Base-by-base conservation (phyloP, 2,329 filamentous ascomycete species). In the Cordyceps pruinosa region DNA sequence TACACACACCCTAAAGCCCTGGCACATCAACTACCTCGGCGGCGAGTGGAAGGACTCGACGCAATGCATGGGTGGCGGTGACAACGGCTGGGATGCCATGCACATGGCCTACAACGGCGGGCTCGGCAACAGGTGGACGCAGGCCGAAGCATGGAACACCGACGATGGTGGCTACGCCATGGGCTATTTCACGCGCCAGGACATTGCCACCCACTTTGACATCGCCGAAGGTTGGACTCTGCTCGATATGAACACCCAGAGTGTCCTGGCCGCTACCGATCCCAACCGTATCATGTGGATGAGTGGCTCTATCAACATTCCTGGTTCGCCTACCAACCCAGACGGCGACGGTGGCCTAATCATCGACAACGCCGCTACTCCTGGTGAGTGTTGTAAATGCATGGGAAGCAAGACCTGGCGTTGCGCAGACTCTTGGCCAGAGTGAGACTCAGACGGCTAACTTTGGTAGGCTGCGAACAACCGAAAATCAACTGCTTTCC, bases 151-250 rank as follows among this genome's bases (percentile, higher is more conserved):
- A 26, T 53, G 23, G 23, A 42, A 42, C 10, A 23, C 7, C 2
- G 48, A 44, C 12, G 57, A 51, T 32, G 52, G 51, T 21, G 45
- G 44, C 25, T 56, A 13, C 65, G 71, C 25, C 74, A 75, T 56
- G 77, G 77, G 74, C 0, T 80, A 81, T 63, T 73, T 73, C 61
- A 77, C 75, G 56, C 69, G 77, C 35, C 62, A 72, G 9, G 79
- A 82, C 60, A 71, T 82, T 30, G 77, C 79, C 0, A 74, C 79
- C 30, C 79, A 82, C 35, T 82, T 77, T 64, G 73, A 75, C 26
- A 75, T 83, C 61, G 80, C 78, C 5, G 80, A 83, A 61, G 76
- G 73, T 7, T 82, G 76, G 74, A 82, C 78, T 5, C 25, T 66
- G 25, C 58, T 61, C 42, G 58, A 59, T 23, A 59, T 59, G 58